Evolutionary conservation across 2,329 filamentous ascomycete species (phyloP).

Genomic region (Sphaerulina musiva): DNA sequence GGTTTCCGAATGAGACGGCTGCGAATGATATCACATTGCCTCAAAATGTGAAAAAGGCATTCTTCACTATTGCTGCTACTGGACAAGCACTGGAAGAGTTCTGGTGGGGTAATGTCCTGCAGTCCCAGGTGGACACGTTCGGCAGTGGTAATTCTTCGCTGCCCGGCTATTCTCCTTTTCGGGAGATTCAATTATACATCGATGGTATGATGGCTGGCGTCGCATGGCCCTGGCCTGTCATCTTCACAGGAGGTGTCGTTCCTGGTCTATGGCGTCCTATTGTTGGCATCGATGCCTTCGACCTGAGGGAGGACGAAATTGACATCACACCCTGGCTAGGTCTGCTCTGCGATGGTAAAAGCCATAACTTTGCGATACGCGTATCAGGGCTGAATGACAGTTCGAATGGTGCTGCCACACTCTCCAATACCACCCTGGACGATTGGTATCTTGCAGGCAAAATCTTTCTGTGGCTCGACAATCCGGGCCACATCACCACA

Average conservation of each 20-base stretch:
- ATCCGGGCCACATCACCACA: slow-evolving; percentile 43
- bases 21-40: slow-evolving; percentile 58
- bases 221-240: slow-evolving; percentile 72
- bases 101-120: slow-evolving; percentile 63
- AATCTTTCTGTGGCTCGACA: slow-evolving; percentile 68
- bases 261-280: slow-evolving; percentile 72
- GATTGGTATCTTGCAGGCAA: slow-evolving; percentile 75
- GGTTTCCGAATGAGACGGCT: slow-evolving; percentile 57
- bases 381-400: slow-evolving; percentile 60
- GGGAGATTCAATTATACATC: slow-evolving; percentile 70
- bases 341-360: slow-evolving; percentile 56
- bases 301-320: slow-evolving; percentile 72
- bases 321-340: slow-evolving; percentile 74
- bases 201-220: slow-evolving; percentile 68
- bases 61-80: slow-evolving; percentile 69
- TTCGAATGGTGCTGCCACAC: slow-evolving; percentile 41
- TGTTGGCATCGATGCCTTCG: slow-evolving; percentile 71
- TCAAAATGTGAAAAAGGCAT: slow-evolving; percentile 58
- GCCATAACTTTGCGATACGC: slow-evolving; percentile 62
- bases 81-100: slow-evolving; percentile 67
- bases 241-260: slow-evolving; percentile 75
- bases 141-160: slow-evolving; percentile 46
- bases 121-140: slow-evolving; percentile 56
- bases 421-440: slow-evolving; percentile 53
- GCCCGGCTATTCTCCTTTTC: slow-evolving; percentile 64